phyloP scores from a whole-genome alignment of 2,329 filamentous ascomycete genomes.

The Dactylellina haptotyla region DNA sequence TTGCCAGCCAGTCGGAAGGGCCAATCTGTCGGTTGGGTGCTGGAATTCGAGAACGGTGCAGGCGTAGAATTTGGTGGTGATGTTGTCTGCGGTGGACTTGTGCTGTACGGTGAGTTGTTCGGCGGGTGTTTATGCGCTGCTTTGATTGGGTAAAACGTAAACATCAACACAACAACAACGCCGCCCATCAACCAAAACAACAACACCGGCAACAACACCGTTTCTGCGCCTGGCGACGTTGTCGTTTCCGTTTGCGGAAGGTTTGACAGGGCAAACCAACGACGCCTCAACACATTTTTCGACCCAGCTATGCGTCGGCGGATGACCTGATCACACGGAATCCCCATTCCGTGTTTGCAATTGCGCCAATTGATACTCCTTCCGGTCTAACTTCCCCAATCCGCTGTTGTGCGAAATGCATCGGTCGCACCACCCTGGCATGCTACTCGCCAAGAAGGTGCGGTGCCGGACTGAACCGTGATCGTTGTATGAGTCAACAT shows the following conservation, averaged over 20 bases:
- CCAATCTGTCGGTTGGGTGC: slow-evolving; percentile 5
- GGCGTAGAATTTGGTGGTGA: slow-evolving; percentile 14
- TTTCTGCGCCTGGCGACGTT: not conserved
- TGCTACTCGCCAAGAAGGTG: not conserved
- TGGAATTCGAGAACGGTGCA: slow-evolving; percentile 1
- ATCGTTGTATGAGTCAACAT: slow-evolving; percentile 41
- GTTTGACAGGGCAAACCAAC: slow-evolving; percentile 32
- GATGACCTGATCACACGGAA: slow-evolving; percentile 37
- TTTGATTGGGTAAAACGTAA: slow-evolving; percentile 50
- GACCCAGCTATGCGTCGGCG: not conserved
- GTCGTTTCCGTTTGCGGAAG: slow-evolving; percentile 27
- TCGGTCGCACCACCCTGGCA: not conserved
- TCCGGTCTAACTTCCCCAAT: not conserved
- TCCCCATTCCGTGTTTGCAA: slow-evolving; percentile 1
- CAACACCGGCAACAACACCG: slow-evolving; percentile 20
- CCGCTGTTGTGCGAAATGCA: not conserved
- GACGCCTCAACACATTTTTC: slow-evolving; percentile 24
- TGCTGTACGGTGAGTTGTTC: slow-evolving; percentile 45
- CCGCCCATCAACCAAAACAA: slow-evolving; percentile 33
- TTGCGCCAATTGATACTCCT: not conserved
- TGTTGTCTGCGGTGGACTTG: slow-evolving; percentile 19
- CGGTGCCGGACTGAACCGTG: not conserved
- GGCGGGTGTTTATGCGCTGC: slow-evolving; percentile 23
- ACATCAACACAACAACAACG: slow-evolving; percentile 40
- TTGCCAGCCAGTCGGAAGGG: slow-evolving; percentile 28